phyloP scores from a whole-genome alignment of 2,329 filamentous ascomycete species.

The Penicillium sp. region DNA sequence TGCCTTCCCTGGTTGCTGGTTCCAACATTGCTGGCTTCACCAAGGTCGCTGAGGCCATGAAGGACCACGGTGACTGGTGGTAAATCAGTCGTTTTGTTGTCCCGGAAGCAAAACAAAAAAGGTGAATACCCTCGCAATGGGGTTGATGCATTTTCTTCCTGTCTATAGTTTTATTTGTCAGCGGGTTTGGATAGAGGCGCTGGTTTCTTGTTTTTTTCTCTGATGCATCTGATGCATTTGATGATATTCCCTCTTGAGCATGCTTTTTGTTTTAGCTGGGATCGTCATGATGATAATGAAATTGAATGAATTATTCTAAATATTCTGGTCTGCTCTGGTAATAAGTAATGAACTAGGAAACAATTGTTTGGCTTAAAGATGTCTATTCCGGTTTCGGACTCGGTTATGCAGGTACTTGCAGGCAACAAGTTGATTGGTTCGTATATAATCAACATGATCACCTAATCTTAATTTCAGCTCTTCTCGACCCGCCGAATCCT shows the following conservation, averaged over 20 bases:
- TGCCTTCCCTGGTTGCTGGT: slow-evolving; percentile 88
- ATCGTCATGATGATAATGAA: slow-evolving; percentile 31
- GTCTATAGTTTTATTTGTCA: slow-evolving; percentile 23
- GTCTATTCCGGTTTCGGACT: too few relatives aligned
- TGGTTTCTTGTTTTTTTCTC: slow-evolving; percentile 23
- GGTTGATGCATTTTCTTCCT: slow-evolving; percentile 28
- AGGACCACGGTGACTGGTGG: slow-evolving; percentile 96
- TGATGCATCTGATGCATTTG: slow-evolving; percentile 27
- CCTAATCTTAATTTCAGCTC: too few relatives aligned
- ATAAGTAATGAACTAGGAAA: too few relatives aligned
- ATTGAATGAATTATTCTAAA: slow-evolving; percentile 26
- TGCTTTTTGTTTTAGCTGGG: slow-evolving; percentile 23
- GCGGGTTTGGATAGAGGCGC: slow-evolving; percentile 39
- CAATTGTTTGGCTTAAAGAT: too few relatives aligned
- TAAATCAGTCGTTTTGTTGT: slow-evolving; percentile 30
- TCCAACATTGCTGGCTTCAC: slow-evolving; percentile 97
- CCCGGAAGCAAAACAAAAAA: slow-evolving; percentile 11
- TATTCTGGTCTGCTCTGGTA: not conserved
- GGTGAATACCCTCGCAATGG: slow-evolving; percentile 14
- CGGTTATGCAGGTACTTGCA: too few relatives aligned
- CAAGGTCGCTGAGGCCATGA: slow-evolving; percentile 94
- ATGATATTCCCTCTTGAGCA: slow-evolving; percentile 32
- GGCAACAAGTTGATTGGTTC: too few relatives aligned
- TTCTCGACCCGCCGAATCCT: too few relatives aligned
- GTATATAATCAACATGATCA: too few relatives aligned